Conservation (phyloP, 345 rosid genomes). For the Euphorbia pulcherrima region DNA sequence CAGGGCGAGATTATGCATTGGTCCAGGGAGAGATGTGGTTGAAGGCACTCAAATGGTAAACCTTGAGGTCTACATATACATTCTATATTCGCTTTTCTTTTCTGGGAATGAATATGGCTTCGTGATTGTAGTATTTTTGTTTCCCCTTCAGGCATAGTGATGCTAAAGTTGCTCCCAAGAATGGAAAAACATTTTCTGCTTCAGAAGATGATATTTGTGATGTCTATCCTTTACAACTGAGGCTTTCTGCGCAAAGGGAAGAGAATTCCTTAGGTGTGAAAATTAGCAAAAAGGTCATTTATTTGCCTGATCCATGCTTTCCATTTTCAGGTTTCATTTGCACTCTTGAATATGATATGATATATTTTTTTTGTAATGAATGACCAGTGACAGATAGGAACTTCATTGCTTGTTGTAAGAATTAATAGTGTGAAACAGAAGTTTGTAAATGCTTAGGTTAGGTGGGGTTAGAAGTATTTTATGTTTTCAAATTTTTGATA, state of each 20-base stretch:
- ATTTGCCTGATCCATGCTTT: neutral
- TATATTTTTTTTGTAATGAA: neutral
- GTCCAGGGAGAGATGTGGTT: constrained; percentile 95
- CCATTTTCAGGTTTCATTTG: constrained; percentile 9
- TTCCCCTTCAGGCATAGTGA: constrained; percentile 63
- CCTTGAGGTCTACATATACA: neutral
- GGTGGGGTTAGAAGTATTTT: neutral
- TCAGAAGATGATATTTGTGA: constrained; percentile 89
- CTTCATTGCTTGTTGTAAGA: neutral
- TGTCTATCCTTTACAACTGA: constrained; percentile 88
- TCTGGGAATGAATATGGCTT: constrained; percentile 6
- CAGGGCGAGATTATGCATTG: constrained; percentile 90
- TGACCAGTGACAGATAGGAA: neutral
- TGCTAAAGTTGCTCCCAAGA: constrained; percentile 60
- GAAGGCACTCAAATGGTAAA: constrained; percentile 82
- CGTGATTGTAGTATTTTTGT: constrained; percentile 15
- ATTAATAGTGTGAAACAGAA: constrained; percentile 1
- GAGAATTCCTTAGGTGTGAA: constrained; percentile 66
- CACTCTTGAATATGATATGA: neutral
- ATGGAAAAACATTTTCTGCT: constrained; percentile 61
- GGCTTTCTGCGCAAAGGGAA: constrained; percentile 69
- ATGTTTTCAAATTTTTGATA: neutral
- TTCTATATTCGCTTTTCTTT: neutral
- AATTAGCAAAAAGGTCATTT: constrained; percentile 78
- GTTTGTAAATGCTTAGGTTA: neutral